Base-by-base conservation (phyloP, 345 rosid genomes). In the Arabidopsis arenosa region DNA sequence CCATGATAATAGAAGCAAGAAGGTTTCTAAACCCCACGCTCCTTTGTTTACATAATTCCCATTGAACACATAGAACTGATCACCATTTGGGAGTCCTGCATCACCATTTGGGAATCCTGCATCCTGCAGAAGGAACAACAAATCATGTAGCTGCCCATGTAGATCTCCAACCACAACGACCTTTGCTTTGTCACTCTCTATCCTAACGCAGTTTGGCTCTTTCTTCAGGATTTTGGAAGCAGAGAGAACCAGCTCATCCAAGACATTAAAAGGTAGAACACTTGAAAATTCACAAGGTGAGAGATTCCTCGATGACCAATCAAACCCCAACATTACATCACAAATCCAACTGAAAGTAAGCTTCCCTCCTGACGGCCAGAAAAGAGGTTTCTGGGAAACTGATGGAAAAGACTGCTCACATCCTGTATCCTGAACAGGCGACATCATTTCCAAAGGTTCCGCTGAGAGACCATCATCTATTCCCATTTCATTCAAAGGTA, bases 261-360 rank as follows among this genome's bases (percentile, higher is more conserved):
- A 52, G 64, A 79, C 78, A 59, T 54, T 37, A 54, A 62, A 60
- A 43, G 82, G 79, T 7, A 79, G 59, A 68, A 79, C 71, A 56
- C 75, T 79, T 39, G 79, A 74, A 32, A 79, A 79, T 35, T 74
- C 82, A 74, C 59, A 36, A 61, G 79, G 66, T 73, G 79, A 65
- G 55, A 79, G 62, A 39, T 79, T 79, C 74, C 75, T 79, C 7
- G 82, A 79, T 13, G 82, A 79, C 82, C 82, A 79, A 68, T 79
- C 82, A 57, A 79, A 79, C 3, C 58, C 71, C 71, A 79, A 47
- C 82, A 79, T 79, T n/a, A 79, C 82, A 54, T 79, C 82, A 63
- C 82, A 79, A 63, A 79, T 74, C 82, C 82, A 79, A 68, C 82
- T 79, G 79, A 79, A 79, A 2, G 75, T 79, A 60, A 74, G 70